Conservation (phyloP, 2,329 filamentous ascomycete species). For the Pyricularia sp. region DNA sequence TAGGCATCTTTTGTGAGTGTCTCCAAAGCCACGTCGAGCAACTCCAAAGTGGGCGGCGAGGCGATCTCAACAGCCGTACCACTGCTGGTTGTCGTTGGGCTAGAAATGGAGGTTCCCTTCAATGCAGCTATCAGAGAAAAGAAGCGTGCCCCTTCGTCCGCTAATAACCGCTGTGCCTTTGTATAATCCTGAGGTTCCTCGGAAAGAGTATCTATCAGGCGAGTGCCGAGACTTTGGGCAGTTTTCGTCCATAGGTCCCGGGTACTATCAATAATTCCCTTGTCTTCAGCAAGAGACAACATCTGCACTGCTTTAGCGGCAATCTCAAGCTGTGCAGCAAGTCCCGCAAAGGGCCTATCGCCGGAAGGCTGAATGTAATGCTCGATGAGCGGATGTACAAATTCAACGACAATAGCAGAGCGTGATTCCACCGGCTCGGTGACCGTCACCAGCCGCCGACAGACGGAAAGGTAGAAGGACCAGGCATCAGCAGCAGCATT, state of each 20-base stretch:
- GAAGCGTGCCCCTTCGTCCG: slow-evolving; percentile 58
- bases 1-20: slow-evolving; percentile 41
- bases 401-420: slow-evolving; percentile 36
- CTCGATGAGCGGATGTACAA: slow-evolving; percentile 36
- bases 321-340: slow-evolving; percentile 23
- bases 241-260: slow-evolving; percentile 52
- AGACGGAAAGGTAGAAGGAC: slow-evolving; percentile 61
- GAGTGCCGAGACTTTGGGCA: slow-evolving; percentile 51
- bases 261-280: slow-evolving; percentile 37
- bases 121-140: slow-evolving; percentile 47
- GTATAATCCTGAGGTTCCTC: slow-evolving; percentile 73
- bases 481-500: slow-evolving; percentile 62
- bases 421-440: slow-evolving; percentile 36
- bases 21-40: slow-evolving; percentile 26
- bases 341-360: slow-evolving; percentile 27
- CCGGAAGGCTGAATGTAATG: slow-evolving; percentile 40
- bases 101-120: neutral
- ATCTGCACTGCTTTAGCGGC: slow-evolving; percentile 38
- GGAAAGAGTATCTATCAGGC: slow-evolving; percentile 66
- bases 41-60: slow-evolving; percentile 18
- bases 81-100: neutral
- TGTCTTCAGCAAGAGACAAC: slow-evolving; percentile 28
- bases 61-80: slow-evolving; percentile 19
- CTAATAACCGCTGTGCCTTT: slow-evolving; percentile 60
- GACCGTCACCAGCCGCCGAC: slow-evolving; percentile 40